Percentiles rank a stretch among this genome's conserved stretches.
phyloP scores from a whole-genome alignment of 2,329 filamentous ascomycete species.

The Colletotrichum plurivorum region DNA sequence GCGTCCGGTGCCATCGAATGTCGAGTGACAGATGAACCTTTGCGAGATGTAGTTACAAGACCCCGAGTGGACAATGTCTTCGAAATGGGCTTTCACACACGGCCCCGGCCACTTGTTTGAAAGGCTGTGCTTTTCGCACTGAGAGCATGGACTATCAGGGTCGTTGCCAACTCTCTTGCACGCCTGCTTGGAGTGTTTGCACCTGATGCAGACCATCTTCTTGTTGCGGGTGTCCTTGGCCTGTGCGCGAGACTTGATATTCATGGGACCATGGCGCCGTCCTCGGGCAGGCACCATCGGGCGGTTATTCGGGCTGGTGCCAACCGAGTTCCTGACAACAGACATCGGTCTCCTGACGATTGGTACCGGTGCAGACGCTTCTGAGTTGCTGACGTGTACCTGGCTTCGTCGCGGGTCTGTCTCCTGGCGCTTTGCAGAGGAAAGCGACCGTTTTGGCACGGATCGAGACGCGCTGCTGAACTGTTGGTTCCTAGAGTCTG shows the following conservation, averaged over 20 bases:
- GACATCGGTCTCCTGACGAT: background rate
- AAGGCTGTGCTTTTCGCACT: conserved; percentile 30
- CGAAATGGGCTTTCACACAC: conserved; percentile 58
- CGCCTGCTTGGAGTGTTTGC: conserved; percentile 37
- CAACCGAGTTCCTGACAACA: background rate
- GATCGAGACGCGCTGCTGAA: background rate
- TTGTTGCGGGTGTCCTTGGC: conserved; percentile 38
- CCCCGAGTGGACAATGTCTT: conserved; percentile 58
- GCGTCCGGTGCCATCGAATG: conserved; percentile 50
- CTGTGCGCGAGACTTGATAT: conserved; percentile 16
- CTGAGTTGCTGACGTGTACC: background rate
- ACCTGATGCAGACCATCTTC: conserved; percentile 41
- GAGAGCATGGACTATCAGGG: conserved; percentile 25
- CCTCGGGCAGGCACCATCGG: conserved; percentile 24
- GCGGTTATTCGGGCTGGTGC: background rate
- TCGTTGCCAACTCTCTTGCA: conserved; percentile 27
- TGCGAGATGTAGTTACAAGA: conserved; percentile 62
- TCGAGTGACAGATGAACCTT: conserved; percentile 58
- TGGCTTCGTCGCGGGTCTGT: background rate
- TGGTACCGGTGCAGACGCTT: conserved; percentile 3
- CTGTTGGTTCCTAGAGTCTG: background rate
- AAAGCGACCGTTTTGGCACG: background rate
- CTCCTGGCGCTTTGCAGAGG: background rate
- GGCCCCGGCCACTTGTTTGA: conserved; percentile 44
- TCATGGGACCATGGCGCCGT: conserved; percentile 34